phyloP scores from a whole-genome alignment of 2,329 filamentous ascomycete species.

The Sarocladium brachiariae region DNA sequence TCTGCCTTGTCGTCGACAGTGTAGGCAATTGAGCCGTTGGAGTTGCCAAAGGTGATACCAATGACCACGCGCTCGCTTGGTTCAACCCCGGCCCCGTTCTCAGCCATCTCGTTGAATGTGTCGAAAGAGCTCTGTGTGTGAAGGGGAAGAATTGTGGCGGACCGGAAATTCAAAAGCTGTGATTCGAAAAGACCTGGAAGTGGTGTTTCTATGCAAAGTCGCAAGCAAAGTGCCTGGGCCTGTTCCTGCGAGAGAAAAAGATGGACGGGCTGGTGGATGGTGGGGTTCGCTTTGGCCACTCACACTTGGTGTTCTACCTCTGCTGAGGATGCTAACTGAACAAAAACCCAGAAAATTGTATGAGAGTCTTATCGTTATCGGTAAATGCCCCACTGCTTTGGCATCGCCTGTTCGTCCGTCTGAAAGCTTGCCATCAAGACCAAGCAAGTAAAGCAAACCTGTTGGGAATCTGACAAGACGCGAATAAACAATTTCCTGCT shows the following conservation, averaged over 20 bases:
- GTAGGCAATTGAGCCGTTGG: conserved; percentile 93
- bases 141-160: neutral
- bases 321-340: too few species aligned
- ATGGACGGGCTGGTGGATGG: neutral
- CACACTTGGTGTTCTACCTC: too few species aligned
- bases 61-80: conserved; percentile 65
- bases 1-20: conserved; percentile 91
- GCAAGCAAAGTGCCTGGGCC: neutral
- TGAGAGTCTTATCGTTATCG: conserved; percentile 6
- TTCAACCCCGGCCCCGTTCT: conserved; percentile 39
- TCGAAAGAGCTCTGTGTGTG: neutral
- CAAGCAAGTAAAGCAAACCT: too few species aligned
- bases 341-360: conserved; percentile 9
- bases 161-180: neutral
- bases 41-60: conserved; percentile 96
- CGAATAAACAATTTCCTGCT: too few species aligned
- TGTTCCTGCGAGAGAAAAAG: neutral
- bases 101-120: conserved; percentile 33
- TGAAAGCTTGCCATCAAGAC: too few species aligned
- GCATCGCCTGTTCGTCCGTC: neutral
- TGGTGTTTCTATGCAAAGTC: conserved; percentile 3
- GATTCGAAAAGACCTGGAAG: neutral
- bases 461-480: too few species aligned
- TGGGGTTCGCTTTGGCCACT: neutral
- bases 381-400: neutral